phyloP scores from a whole-genome alignment of 495 filamentous ascomycete genomes.

The Lophiotrema nucula region DNA sequence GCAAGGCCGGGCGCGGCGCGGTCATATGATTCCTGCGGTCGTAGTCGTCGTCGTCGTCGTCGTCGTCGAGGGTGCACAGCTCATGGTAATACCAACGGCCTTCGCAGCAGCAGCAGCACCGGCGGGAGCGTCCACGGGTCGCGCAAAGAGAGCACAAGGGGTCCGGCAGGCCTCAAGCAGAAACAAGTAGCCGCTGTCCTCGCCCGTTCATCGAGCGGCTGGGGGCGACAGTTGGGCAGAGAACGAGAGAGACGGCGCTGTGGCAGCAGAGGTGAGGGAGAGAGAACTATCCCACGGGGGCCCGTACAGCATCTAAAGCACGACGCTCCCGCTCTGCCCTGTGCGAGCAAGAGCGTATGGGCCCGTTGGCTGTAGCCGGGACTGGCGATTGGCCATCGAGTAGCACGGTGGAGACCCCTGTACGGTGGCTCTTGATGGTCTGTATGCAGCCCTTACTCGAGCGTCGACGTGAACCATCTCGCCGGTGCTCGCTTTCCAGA shows the following conservation, averaged over 20 bases:
- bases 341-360: not conserved
- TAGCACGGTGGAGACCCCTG: slow-evolving; percentile 2
- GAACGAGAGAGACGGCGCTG: not conserved
- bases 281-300: slow-evolving; percentile 3
- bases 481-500: slow-evolving; percentile 26
- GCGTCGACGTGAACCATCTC: slow-evolving; percentile 14
- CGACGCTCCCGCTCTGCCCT: slow-evolving; percentile 2
- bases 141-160: not conserved
- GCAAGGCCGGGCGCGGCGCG: not conserved
- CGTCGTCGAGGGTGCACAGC: slow-evolving; percentile 10
- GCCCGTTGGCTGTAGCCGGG: not conserved
- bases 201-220: not conserved
- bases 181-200: not conserved
- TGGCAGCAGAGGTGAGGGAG: not conserved
- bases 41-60: not conserved
- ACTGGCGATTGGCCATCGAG: slow-evolving; percentile 11
- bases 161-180: not conserved
- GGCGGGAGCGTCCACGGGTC: not conserved
- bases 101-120: slow-evolving; percentile 4
- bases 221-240: not conserved
- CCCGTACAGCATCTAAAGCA: slow-evolving; percentile 4
- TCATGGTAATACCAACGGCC: slow-evolving; percentile 23
- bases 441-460: slow-evolving; percentile 29
- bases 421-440: not conserved
- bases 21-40: slow-evolving; percentile 6